phyloP scores from a whole-genome alignment of 768 basidiomycete species.

The Phallus indusiatus region DNA sequence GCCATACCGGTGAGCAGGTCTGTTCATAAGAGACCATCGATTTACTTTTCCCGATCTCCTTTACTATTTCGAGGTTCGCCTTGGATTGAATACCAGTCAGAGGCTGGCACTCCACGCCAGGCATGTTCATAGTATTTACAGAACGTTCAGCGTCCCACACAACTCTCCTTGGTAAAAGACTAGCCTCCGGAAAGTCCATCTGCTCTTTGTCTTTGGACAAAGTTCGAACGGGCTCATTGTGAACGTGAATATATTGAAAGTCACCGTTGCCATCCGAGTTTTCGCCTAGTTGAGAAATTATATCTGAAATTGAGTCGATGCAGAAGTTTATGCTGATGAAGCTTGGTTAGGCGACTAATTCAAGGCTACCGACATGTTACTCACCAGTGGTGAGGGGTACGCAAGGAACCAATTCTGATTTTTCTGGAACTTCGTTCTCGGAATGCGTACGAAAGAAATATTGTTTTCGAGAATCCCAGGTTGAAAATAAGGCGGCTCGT shows the following conservation, averaged over 20 bases:
- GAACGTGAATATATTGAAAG: too few species aligned
- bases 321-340: conserved; percentile 52
- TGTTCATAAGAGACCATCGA: background rate
- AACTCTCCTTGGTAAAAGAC: conserved; percentile 51
- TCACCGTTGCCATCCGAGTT: conserved; percentile 37
- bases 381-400: conserved; percentile 70
- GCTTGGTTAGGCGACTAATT: background rate
- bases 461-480: conserved; percentile 61
- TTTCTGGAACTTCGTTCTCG: conserved; percentile 62
- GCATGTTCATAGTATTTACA: background rate
- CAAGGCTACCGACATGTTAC: conserved; percentile 11
- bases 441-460: conserved; percentile 80
- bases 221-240: conserved; percentile 30
- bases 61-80: background rate
- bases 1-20: background rate
- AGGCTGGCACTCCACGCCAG: background rate
- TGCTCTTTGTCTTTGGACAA: conserved; percentile 48
- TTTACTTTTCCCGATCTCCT: background rate
- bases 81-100: conserved; percentile 10
- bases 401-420: conserved; percentile 54
- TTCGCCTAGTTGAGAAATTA: conserved; percentile 54
- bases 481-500: conserved; percentile 76
- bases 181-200: conserved; percentile 48
- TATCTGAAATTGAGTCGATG: conserved; percentile 64
- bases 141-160: conserved; percentile 54